phyloP scores from a whole-genome alignment of 768 basidiomycete species.

The Pleurotus tuber-regium region DNA sequence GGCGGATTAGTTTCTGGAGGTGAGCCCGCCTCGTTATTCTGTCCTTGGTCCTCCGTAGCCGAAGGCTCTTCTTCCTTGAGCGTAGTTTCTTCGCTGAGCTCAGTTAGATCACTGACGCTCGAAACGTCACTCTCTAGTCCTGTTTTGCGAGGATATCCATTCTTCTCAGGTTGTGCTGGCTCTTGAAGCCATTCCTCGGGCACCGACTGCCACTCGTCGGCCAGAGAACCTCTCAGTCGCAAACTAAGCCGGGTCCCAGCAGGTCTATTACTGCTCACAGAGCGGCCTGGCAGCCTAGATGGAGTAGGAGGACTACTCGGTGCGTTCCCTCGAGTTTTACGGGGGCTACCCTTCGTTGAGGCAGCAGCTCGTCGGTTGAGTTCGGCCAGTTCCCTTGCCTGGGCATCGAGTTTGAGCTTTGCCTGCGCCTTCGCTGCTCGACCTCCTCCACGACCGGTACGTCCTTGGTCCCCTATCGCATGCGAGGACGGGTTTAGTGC shows the following conservation, averaged over 20 bases:
- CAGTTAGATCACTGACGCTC: conserved; percentile 73
- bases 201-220: conserved; percentile 74
- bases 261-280: conserved; percentile 22
- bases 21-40: not conserved
- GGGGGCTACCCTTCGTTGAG: not conserved
- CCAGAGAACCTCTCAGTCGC: conserved; percentile 52
- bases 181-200: conserved; percentile 68
- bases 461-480: conserved; percentile 13
- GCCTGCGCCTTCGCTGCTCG: conserved; percentile 73
- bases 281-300: conserved; percentile 1
- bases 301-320: not conserved
- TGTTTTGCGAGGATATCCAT: conserved; percentile 32
- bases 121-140: conserved; percentile 63
- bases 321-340: not conserved
- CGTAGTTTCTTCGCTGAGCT: conserved; percentile 52
- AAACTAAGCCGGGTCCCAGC: conserved; percentile 66
- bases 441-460: conserved; percentile 26
- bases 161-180: not conserved
- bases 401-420: conserved; percentile 64
- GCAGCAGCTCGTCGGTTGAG: conserved; percentile 50
- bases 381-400: conserved; percentile 66
- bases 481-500: too few species aligned
- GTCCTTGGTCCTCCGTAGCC: not conserved
- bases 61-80: conserved; percentile 12
- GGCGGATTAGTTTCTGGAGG: conserved; percentile 9